phyloP scores from a whole-genome alignment of 768 basidiomycete species.

The Dioszegia hungarica region DNA sequence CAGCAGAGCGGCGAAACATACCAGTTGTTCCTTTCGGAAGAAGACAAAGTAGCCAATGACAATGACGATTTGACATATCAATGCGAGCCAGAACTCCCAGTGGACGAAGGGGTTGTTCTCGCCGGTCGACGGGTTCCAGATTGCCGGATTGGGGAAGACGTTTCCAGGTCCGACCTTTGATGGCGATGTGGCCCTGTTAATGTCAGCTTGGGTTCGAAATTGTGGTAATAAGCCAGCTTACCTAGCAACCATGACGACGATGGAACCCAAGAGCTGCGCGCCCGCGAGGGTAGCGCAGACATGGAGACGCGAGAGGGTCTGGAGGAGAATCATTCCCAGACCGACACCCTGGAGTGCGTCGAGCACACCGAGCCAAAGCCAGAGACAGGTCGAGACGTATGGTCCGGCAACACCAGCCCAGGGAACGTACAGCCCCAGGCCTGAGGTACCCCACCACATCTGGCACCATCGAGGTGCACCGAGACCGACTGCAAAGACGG shows the following conservation, averaged over 20 bases:
- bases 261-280: conserved; percentile 80
- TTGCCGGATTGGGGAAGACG: conserved; percentile 87
- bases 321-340: conserved; percentile 50
- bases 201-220: background rate
- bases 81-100: conserved; percentile 76
- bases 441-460: conserved; percentile 94
- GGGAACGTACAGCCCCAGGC: conserved; percentile 83
- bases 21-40: conserved; percentile 91
- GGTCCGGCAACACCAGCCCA: conserved; percentile 84
- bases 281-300: conserved; percentile 90
- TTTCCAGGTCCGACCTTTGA: conserved; percentile 67
- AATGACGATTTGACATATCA: conserved; percentile 60
- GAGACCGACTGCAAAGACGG: conserved; percentile 90
- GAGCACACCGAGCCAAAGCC: conserved; percentile 93
- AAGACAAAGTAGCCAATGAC: conserved; percentile 94
- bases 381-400: conserved; percentile 73
- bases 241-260: conserved; percentile 88
- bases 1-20: background rate
- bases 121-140: conserved; percentile 70
- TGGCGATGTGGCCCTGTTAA: conserved; percentile 28
- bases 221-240: conserved; percentile 3
- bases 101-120: conserved; percentile 43
- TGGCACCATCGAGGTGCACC: conserved; percentile 95
- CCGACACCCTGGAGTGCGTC: conserved; percentile 94
- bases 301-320: conserved; percentile 85